Conservation (phyloP, 768 basidiomycete species). For the Mycena kentingensis region DNA sequence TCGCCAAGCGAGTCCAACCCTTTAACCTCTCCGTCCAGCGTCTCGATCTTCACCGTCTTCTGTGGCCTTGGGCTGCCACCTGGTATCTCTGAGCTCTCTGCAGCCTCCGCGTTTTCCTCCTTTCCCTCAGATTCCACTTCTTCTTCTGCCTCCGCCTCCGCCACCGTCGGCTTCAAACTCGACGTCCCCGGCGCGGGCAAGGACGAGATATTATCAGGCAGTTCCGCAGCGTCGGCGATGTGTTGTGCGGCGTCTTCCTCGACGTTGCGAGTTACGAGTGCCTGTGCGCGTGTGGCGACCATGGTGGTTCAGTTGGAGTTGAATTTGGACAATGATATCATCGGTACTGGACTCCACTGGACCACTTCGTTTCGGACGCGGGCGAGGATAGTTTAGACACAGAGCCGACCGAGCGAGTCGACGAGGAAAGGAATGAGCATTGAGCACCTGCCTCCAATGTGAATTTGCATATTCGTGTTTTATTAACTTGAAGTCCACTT, state of each 20-base stretch:
- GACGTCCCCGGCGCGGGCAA: slow-evolving; percentile 11
- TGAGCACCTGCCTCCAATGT: too few species aligned
- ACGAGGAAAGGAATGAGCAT: too few species aligned
- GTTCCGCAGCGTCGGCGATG: slow-evolving; percentile 7
- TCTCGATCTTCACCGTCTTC: slow-evolving; percentile 31
- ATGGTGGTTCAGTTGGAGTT: slow-evolving; percentile 23
- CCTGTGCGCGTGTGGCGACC: slow-evolving; percentile 39
- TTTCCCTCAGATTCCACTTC: slow-evolving; percentile 7
- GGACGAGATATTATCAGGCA: slow-evolving; percentile 10
- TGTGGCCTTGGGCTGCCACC: slow-evolving; percentile 1
- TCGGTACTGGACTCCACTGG: too few species aligned
- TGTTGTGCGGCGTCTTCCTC: background rate
- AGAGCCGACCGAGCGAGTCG: too few species aligned
- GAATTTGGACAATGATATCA: background rate
- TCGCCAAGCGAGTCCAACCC: background rate
- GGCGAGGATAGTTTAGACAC: too few species aligned
- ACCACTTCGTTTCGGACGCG: too few species aligned
- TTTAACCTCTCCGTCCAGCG: slow-evolving; percentile 9
- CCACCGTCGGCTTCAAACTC: background rate
- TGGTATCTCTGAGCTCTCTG: background rate
- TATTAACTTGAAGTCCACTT: too few species aligned
- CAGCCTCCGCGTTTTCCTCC: slow-evolving; percentile 19
- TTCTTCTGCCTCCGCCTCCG: background rate
- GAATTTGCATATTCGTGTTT: too few species aligned
- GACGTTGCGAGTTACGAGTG: background rate